Evolutionary conservation across 768 basidiomycete species (phyloP).

Genomic region (Termitomyces sp.): DNA sequence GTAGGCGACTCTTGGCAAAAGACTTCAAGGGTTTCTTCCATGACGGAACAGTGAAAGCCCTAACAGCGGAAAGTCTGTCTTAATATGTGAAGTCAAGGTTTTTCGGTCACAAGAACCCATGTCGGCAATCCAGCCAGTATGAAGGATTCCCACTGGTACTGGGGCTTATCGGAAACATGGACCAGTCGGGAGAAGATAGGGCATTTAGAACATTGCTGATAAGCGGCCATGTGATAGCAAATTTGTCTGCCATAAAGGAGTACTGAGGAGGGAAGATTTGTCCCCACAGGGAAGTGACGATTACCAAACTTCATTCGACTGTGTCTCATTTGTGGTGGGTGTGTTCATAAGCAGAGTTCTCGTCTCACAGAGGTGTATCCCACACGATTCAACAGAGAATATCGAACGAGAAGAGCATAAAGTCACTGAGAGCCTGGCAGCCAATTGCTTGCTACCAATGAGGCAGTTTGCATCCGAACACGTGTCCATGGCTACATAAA

Average conservation of each 20-base stretch:
- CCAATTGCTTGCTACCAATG: not conserved
- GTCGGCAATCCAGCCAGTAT: not conserved
- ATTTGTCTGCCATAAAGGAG: not conserved
- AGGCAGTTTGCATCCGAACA: not conserved
- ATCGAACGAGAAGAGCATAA: not conserved
- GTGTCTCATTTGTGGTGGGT: not conserved
- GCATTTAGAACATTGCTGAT: not conserved
- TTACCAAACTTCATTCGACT: not conserved
- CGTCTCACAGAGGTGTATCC: not conserved
- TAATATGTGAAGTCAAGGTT: not conserved
- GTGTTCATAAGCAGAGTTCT: not conserved
- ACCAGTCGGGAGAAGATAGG: not conserved
- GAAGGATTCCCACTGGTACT: constrained; percentile 4
- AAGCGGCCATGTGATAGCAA: constrained; percentile 3
- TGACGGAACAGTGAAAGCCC: constrained; percentile 7
- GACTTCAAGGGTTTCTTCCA: constrained; percentile 20
- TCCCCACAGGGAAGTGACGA: not conserved
- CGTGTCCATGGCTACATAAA: not conserved
- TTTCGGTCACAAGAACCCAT: constrained; percentile 4
- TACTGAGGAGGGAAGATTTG: not conserved
- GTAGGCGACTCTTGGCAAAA: constrained; percentile 16
- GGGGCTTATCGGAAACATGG: not conserved
- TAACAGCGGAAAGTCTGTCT: not conserved
- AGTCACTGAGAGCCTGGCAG: not conserved
- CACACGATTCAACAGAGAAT: not conserved